A percentile compares a stretch with the other conserved stretches of the same genome.
Evolutionary conservation across 2,329 filamentous ascomycete genomes (phyloP).

Genomic region (Diaporthe sp.): DNA sequence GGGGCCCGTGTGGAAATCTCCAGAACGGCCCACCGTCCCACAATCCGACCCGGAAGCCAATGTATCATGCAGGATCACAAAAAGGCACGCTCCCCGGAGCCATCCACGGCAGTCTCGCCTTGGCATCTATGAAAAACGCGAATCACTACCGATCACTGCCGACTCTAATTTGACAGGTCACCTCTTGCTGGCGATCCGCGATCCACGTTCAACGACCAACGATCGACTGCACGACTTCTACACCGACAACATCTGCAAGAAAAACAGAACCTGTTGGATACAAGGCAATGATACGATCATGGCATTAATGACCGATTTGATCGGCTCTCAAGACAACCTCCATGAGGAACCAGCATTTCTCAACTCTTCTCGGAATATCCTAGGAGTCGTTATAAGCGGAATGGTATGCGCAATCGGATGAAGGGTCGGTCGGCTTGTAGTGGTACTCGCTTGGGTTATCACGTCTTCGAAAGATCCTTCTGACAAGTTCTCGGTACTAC

Average conservation of each 20-base stretch:
- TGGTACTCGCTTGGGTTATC: neutral
- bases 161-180: slow-evolving; percentile 16
- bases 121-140: slow-evolving; percentile 5
- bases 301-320: slow-evolving; percentile 34
- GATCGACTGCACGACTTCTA: neutral
- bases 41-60: neutral
- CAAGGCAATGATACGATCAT: slow-evolving; percentile 17
- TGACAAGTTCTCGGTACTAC: neutral
- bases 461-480: neutral
- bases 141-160: slow-evolving; percentile 14
- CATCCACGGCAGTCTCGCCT: slow-evolving; percentile 15
- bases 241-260: neutral
- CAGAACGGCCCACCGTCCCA: slow-evolving; percentile 14
- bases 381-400: slow-evolving; percentile 32
- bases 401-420: slow-evolving; percentile 35
- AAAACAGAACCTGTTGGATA: no score
- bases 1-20: slow-evolving; percentile 27
- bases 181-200: slow-evolving; percentile 3
- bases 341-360: slow-evolving; percentile 31
- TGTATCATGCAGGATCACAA: slow-evolving; percentile 27
- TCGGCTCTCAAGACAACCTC: slow-evolving; percentile 34
- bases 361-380: slow-evolving; percentile 35
- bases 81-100: slow-evolving; percentile 24
- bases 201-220: slow-evolving; percentile 15
- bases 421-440: neutral